Conservation (phyloP, 2,329 filamentous ascomycete genomes). For the Cladophialophora immunda region DNA sequence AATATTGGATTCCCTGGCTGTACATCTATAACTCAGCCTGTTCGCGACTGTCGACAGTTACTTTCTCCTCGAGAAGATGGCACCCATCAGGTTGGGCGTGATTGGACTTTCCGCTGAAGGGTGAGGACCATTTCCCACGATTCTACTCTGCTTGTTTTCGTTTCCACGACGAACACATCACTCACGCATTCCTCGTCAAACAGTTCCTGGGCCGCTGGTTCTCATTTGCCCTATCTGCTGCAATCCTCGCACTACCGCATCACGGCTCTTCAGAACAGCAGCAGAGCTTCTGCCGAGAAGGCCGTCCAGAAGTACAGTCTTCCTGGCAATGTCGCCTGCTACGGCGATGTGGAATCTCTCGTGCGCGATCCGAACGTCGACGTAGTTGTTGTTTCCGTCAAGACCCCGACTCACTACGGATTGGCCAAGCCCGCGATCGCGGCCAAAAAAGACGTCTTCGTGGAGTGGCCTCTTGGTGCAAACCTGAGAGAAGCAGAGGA, state of each 20-base stretch:
- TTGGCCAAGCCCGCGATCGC: conserved; percentile 57
- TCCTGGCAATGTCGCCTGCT: conserved; percentile 53
- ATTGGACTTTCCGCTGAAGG: conserved; percentile 29
- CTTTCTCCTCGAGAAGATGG: conserved; percentile 15
- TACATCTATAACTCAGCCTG: background rate
- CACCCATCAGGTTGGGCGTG: conserved; percentile 26
- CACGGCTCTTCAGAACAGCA: conserved; percentile 52
- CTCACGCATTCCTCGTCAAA: background rate
- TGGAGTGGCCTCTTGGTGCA: conserved; percentile 67
- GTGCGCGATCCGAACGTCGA: conserved; percentile 61
- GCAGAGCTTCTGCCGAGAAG: conserved; percentile 51
- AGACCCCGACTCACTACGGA: conserved; percentile 62
- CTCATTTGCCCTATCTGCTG: conserved; percentile 22
- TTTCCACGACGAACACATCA: background rate
- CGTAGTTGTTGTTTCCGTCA: conserved; percentile 63
- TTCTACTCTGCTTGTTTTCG: background rate
- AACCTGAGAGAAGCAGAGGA: conserved; percentile 52
- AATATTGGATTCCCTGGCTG: background rate
- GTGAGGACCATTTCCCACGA: conserved; percentile 12
- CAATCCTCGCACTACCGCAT: conserved; percentile 22
- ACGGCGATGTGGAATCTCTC: conserved; percentile 53
- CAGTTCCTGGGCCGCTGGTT: conserved; percentile 29
- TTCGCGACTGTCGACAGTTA: background rate
- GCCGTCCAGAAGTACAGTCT: conserved; percentile 57
- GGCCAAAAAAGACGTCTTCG: conserved; percentile 62